phyloP scores from a whole-genome alignment of 768 basidiomycete genomes.

The Pisolithus marmoratus region DNA sequence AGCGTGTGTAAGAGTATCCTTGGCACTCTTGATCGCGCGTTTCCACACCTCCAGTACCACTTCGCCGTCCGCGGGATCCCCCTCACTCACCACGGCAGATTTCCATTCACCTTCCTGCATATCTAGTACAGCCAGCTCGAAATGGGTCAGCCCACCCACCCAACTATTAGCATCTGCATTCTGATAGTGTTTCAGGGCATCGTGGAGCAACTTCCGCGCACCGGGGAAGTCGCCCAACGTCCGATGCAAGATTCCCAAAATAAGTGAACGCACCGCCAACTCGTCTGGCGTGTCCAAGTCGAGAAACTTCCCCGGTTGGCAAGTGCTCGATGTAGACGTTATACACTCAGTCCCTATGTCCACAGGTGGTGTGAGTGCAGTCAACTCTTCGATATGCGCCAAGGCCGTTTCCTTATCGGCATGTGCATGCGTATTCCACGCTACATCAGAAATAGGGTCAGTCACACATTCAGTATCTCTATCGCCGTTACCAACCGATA shows the following conservation, averaged over 20 bases:
- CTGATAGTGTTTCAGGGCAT: constrained; percentile 40
- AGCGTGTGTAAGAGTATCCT: constrained; percentile 47
- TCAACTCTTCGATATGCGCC: constrained; percentile 52
- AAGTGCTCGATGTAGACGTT: too few relatives aligned
- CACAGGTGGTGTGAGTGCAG: constrained; percentile 42
- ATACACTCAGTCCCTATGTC: constrained; percentile 12
- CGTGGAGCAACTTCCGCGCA: constrained; percentile 45
- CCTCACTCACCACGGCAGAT: too few relatives aligned
- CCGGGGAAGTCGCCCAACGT: constrained; percentile 42
- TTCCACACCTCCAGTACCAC: constrained; percentile 36
- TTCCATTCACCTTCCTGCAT: constrained; percentile 31
- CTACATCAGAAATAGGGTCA: constrained; percentile 29
- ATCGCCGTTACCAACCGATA: constrained; percentile 46
- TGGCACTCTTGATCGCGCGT: constrained; percentile 41
- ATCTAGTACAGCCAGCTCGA: constrained; percentile 66
- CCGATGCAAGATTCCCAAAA: constrained; percentile 64
- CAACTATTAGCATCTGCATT: constrained; percentile 51
- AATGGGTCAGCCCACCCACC: constrained; percentile 61
- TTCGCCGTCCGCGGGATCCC: too few relatives aligned
- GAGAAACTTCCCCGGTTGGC: too few relatives aligned
- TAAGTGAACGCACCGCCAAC: constrained; percentile 57
- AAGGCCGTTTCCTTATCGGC: constrained; percentile 47
- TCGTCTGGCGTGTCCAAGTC: constrained; percentile 71
- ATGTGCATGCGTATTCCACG: constrained; percentile 77
- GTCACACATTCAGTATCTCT: neutral